Conservation (phyloP, 139 green algal species). For the Dunaliella primolecta region DNA sequence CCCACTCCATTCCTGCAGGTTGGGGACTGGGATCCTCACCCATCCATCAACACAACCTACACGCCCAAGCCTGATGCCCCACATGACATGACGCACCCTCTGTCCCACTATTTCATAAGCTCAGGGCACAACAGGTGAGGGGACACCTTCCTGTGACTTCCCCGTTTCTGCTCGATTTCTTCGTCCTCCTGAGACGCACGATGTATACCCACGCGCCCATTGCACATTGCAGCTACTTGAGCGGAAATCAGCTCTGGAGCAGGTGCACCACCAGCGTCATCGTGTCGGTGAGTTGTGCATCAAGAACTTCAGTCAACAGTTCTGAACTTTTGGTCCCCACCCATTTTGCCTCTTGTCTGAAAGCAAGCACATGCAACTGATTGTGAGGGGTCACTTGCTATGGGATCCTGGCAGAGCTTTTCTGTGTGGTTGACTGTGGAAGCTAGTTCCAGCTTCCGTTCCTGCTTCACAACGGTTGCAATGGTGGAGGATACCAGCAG, state of each 20-base stretch:
- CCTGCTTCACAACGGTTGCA: neutral
- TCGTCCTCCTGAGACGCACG: neutral
- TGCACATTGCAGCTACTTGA: constrained; percentile 20
- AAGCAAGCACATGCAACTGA: too few relatives aligned
- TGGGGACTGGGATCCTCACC: constrained; percentile 20
- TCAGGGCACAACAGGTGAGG: constrained; percentile 32
- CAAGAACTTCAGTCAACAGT: too few relatives aligned
- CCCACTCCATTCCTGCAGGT: constrained; percentile 17
- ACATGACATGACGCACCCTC: constrained; percentile 27
- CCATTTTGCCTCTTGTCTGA: too few relatives aligned
- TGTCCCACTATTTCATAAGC: constrained; percentile 32
- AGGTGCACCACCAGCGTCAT: constrained; percentile 22
- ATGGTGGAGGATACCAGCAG: too few relatives aligned
- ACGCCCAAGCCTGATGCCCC: neutral
- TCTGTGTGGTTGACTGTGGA: neutral
- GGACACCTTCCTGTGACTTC: neutral
- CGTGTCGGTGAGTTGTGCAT: constrained; percentile 1
- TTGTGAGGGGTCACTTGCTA: neutral
- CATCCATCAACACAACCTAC: neutral
- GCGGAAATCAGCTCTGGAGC: constrained; percentile 15
- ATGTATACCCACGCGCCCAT: neutral
- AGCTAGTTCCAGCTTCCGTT: neutral
- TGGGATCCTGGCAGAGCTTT: neutral
- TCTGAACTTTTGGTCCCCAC: too few relatives aligned
- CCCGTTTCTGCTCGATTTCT: neutral